phyloP scores from a whole-genome alignment of 176 grass and related monocot genomes.

The Chloris gayana region DNA sequence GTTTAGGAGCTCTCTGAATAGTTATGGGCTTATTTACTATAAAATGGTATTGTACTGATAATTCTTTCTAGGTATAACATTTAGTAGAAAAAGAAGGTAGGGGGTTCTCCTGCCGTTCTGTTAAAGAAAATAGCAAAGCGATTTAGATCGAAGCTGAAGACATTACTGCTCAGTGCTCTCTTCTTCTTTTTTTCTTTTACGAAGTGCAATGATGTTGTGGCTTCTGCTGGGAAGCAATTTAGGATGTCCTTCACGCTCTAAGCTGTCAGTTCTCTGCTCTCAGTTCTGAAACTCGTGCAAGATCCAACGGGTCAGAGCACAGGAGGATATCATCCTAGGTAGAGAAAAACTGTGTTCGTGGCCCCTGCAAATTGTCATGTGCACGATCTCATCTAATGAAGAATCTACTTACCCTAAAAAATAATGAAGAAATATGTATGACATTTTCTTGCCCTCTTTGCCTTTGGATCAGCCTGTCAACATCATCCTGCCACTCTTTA shows the following conservation, averaged over 20 bases:
- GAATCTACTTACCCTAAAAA: too few relatives aligned
- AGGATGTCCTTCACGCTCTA: neutral
- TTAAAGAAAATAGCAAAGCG: too few relatives aligned
- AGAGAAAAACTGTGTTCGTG: too few relatives aligned
- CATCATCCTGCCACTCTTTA: neutral
- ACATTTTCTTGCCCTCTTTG: constrained; percentile 11
- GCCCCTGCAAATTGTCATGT: too few relatives aligned
- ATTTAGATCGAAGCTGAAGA: neutral
- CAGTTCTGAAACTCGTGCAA: too few relatives aligned
- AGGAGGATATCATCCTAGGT: neutral
- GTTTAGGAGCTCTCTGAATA: constrained; percentile 6
- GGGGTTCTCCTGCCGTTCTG: too few relatives aligned
- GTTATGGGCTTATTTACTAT: neutral
- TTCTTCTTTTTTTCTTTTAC: too few relatives aligned
- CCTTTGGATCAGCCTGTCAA: neutral
- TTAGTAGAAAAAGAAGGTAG: too few relatives aligned
- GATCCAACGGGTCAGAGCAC: neutral
- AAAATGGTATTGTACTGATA: neutral
- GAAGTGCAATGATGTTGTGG: neutral
- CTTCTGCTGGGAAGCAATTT: too few relatives aligned
- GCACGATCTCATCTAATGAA: neutral
- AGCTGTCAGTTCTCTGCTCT: neutral
- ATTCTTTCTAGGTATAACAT: neutral
- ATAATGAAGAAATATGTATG: neutral
- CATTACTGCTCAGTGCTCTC: neutral